Evolutionary conservation across 306 rosid species (phyloP).

Genomic region (Dalbergia cochinchinensis): DNA sequence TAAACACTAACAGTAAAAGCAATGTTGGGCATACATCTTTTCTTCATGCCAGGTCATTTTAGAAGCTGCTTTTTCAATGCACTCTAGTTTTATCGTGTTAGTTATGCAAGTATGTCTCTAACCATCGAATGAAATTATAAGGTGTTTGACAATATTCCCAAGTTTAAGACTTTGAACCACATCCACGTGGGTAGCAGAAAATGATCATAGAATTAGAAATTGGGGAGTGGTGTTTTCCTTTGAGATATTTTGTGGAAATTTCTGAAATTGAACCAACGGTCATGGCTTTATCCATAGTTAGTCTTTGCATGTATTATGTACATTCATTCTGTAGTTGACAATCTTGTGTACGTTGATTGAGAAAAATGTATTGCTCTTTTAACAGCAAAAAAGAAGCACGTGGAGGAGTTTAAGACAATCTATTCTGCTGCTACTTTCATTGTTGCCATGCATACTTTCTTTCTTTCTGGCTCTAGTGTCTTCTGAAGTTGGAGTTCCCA

Average conservation of each 20-base stretch:
- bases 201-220: not conserved
- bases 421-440: not conserved
- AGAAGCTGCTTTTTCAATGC: not conserved
- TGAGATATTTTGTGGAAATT: not conserved
- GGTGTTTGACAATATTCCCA: not conserved
- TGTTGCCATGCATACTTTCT: not conserved
- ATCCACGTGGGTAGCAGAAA: not conserved
- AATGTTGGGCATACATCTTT: not conserved
- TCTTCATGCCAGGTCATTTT: not conserved
- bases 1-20: too few relatives aligned
- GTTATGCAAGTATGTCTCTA: not conserved
- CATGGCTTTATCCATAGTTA: not conserved
- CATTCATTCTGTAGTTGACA: too few relatives aligned
- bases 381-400: not conserved
- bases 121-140: not conserved
- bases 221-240: not conserved
- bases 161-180: not conserved
- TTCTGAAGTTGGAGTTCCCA: not conserved
- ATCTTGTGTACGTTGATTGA: not conserved
- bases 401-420: not conserved
- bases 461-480: not conserved
- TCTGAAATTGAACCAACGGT: not conserved
- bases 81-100: not conserved
- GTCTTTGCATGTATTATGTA: not conserved
- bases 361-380: not conserved